Evolutionary conservation across 2,329 filamentous ascomycete genomes (phyloP), one percentile per base, ranked within the genome.

Genomic region (Phaeosphaeriaceae sp.): DNA sequence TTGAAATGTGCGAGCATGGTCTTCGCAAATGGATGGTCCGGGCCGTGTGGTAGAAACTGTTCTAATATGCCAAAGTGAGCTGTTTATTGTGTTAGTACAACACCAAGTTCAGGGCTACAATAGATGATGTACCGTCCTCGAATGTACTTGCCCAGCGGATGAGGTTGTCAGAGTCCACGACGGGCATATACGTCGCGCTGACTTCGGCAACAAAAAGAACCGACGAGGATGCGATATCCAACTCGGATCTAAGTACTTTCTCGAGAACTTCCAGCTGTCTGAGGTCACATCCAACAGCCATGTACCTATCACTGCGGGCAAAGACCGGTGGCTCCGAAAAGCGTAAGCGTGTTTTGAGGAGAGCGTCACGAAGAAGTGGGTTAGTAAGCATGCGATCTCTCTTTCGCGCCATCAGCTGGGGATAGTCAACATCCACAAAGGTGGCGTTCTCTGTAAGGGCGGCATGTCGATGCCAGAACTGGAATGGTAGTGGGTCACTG

Each of bases 131-230:
- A 92, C 91, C 86, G 76, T 90, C 81, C 13, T 87, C 84, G 50
- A 96, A 81, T 11, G 80, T 86, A 54, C 87, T 86, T n/a, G 91
- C 89, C 92, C 92, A 97, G 51, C 83, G 74, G 27, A 97, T 88
- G 9, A 97, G 82, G 17, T 84, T 82, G 79, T 97, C 89, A 6
- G 92, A 88, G 42, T 87, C 88, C 21, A 85, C 76, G 2, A 87
- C 86, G 55, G 92, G 88, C 91, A 97, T 96, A 69, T 96, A 96
- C 0, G 92, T 95, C 42, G 96, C 86, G 3, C 93, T 96, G 15
- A 97, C 93, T 77, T 98, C 94, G 0, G 93, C 93, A 24, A 93
- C 85, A 68, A 95, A 96, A 22, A 97, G 80, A 1, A 97, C 84
- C 2, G 84, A 82, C 57, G 85, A 87, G 7, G 85, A 79, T 1